Evolutionary conservation across 73 alveolate species (phyloP).

Genomic region (Urostyla sp.): DNA sequence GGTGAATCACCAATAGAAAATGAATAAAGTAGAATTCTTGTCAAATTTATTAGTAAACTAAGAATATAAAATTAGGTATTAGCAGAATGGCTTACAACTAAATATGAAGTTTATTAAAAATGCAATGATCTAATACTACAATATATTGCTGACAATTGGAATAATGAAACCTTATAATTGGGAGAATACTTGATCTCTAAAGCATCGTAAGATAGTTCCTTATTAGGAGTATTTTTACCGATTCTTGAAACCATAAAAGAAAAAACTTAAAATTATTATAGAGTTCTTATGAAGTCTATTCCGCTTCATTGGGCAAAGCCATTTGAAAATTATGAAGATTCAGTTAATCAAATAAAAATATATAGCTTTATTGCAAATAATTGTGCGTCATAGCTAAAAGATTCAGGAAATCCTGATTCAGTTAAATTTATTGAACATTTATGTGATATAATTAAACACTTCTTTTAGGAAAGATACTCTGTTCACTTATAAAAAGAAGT

Average conservation of each 20-base stretch:
- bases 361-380: constrained; percentile 7
- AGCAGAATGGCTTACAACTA: constrained; percentile 57
- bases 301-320: constrained; percentile 31
- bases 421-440: constrained; percentile 31
- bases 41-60: constrained; percentile 60
- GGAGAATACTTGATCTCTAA: constrained; percentile 28
- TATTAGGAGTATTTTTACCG: constrained; percentile 52
- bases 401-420: not conserved
- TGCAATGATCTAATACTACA: constrained; percentile 38
- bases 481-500: constrained; percentile 41
- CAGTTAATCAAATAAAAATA: constrained; percentile 22
- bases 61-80: constrained; percentile 46
- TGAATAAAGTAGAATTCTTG: constrained; percentile 51
- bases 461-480: constrained; percentile 19
- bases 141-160: constrained; percentile 53
- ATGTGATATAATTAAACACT: not conserved
- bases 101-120: constrained; percentile 41
- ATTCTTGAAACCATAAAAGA: constrained; percentile 14
- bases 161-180: not conserved
- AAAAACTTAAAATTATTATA: not conserved
- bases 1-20: constrained; percentile 36
- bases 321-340: constrained; percentile 17
- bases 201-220: not conserved
- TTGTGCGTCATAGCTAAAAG: not conserved
- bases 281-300: not conserved